Percentiles rank a stretch among this genome's conserved stretches.
Evolutionary conservation across 148 eudicot species (phyloP).

Genomic region (Cornus suecica): DNA sequence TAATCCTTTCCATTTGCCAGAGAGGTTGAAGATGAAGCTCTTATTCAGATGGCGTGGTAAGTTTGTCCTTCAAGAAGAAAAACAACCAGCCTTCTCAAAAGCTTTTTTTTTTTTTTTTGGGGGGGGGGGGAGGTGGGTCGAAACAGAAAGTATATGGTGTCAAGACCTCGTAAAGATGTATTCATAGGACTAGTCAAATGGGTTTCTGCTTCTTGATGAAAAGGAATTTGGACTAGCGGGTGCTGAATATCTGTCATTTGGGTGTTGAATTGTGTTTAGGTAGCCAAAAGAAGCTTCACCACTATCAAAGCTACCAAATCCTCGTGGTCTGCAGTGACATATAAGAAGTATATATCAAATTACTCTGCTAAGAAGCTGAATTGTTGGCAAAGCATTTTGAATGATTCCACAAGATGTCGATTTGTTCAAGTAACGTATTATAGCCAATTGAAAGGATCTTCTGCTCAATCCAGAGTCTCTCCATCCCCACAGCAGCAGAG

Average conservation of each 20-base stretch:
- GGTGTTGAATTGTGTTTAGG: conserved; percentile 35
- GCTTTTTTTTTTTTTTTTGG: no score
- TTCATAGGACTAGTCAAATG: conserved; percentile 42
- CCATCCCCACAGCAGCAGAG: no score
- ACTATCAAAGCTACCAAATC: conserved; percentile 15
- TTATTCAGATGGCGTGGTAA: neutral
- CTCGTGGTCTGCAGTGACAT: conserved; percentile 43
- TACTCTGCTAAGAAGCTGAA: neutral
- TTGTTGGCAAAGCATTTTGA: neutral
- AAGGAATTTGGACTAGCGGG: conserved; percentile 34
- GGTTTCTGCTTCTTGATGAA: conserved; percentile 48
- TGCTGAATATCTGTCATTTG: conserved; percentile 15
- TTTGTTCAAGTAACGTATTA: no score
- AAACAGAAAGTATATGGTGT: neutral
- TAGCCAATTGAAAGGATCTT: no score
- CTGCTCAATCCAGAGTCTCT: no score
- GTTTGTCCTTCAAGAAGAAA: neutral
- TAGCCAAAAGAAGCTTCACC: conserved; percentile 32
- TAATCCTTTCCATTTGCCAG: neutral
- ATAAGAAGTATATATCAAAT: neutral
- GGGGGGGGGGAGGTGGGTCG: no score
- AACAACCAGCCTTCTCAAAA: neutral
- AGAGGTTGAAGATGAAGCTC: neutral
- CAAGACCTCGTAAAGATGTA: neutral
- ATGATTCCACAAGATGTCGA: no score